Evolutionary conservation across 257 asterid species (phyloP), one percentile per base, ranked within the genome.

Genomic region (Nemophila menziesii): DNA sequence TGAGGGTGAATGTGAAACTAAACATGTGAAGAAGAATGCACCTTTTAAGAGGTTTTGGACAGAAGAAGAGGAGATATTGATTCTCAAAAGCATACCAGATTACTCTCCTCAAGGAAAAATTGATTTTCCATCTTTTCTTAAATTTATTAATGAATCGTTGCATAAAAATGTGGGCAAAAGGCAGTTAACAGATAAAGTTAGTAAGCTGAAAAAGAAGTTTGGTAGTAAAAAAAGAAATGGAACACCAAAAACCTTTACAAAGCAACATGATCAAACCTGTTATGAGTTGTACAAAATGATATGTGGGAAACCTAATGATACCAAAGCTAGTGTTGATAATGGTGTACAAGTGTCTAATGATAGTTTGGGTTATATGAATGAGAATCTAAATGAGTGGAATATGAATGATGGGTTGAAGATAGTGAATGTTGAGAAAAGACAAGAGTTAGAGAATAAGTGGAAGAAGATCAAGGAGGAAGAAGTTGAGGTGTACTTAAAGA

Each of bases 21-120:
- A n/a, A 16, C 13, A n/a, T n/a, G n/a, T n/a, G n/a, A n/a, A 16
- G 23, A 11, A 67, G 48, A 15, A 22, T 7, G 22, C 51, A 40
- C 40, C 56, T 29, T 74, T 83, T 22, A 80, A 66, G 63, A 74
- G 90, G 52, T 33, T 84, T 16, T 80, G 75, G 75, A 77, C 73
- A 18, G 82, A 80, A 23, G 84, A 70, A 0, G 95, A 84, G n/a
- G 95, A 79, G 48, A 67, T 80, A 15, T 75, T 10, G 3, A 52
- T 77, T 13, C 44, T 80, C 1, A 33, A 70, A 37, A 90, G 93
- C 5, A 61, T 84, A 66, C 40, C 56, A 12, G 90, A 80, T 12
- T 77, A 65, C 12, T 6, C 39, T 7, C 12, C 45, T 2, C n/a
- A n/a, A n/a, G n/a, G n/a, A 0, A 10, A 44, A 16, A 21, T 67